phyloP scores from a whole-genome alignment of 768 basidiomycete species.

The Termitomyces sp. region DNA sequence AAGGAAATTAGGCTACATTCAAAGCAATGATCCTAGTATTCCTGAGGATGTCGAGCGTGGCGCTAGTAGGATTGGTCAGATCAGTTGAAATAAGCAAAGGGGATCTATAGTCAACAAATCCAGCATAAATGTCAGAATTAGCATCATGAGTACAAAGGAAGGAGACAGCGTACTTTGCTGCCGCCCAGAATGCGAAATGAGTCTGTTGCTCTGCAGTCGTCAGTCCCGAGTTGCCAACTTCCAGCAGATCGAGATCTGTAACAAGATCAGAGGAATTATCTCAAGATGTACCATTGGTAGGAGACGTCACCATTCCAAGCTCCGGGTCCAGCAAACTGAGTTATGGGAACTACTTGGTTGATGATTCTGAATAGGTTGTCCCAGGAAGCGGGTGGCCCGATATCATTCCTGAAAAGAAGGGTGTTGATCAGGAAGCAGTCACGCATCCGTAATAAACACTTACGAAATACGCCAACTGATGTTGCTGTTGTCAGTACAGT shows the following conservation, averaged over 20 bases:
- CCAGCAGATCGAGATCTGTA: constrained; percentile 46
- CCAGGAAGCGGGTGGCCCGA: constrained; percentile 41
- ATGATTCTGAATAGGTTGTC: constrained; percentile 44
- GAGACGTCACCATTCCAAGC: constrained; percentile 31
- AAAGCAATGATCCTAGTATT: constrained; percentile 37
- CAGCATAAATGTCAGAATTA: background rate
- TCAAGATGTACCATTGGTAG: background rate
- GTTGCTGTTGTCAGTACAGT: background rate
- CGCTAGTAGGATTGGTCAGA: constrained; percentile 25
- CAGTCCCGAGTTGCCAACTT: constrained; percentile 43
- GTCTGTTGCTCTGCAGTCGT: constrained; percentile 36
- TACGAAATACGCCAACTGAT: constrained; percentile 40
- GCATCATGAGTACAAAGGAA: background rate
- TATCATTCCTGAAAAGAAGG: constrained; percentile 30
- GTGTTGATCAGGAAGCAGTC: background rate
- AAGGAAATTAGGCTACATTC: constrained; percentile 23
- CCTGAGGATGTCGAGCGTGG: constrained; percentile 31
- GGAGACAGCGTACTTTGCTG: constrained; percentile 30
- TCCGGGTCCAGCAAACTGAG: constrained; percentile 40
- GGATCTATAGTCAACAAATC: constrained; percentile 19
- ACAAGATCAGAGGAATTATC: background rate
- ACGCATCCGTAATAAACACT: background rate
- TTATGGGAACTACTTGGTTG: constrained; percentile 46
- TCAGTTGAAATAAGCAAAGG: constrained; percentile 41
- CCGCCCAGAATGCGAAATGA: constrained; percentile 50